Base-by-base conservation (phyloP, 108 stramenopile genomes). In the Skeletonema grethae region DNA sequence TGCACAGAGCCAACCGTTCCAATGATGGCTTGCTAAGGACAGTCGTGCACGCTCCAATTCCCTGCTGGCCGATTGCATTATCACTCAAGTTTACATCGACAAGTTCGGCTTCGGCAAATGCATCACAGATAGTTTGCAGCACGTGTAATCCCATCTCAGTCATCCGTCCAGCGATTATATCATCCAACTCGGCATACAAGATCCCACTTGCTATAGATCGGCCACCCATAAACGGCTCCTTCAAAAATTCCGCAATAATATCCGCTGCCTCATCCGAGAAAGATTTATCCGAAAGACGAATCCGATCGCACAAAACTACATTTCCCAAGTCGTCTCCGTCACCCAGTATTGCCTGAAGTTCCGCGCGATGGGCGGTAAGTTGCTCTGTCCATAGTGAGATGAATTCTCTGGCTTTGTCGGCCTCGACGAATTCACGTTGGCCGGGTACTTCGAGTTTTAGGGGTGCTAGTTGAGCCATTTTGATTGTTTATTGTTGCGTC, bases 21-120 rank as follows among this genome's bases (percentile, higher is more conserved):
- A 86, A 64, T 7, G 75, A 72, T 36, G 75, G 55, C 25, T 65
- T 75, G 15, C 53, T 69, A 32, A 86, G 61, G 34, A 81, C 82
- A 3, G 76, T 70, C 38, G 43, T 60, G 48, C 82, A 80, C 1
- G 70, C 79, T 1, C 50, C 77, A 38, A 74, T 69, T 6, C 75
- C 85, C 76, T 86, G 79, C 18, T 67, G 41, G 4, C 85, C 85
- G 56, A 86, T 65, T 30, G 85, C 85, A 69, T 86, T 86, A 28
- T 86, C 82, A 36, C 79, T 77, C 36, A 84, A 36, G 58, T 84
- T 63, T 9, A 83, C 82, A 25, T 81, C 73, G 1, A 71, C 61
- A 30, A 85, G 74, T 11, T 72, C 29, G 18, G 77, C 68, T 39
- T 79, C 67, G 29, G 36, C 70, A 50, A 85, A 85, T 18, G 79